phyloP scores from a whole-genome alignment of 2,329 filamentous ascomycete species.

The Cytospora piceicola region DNA sequence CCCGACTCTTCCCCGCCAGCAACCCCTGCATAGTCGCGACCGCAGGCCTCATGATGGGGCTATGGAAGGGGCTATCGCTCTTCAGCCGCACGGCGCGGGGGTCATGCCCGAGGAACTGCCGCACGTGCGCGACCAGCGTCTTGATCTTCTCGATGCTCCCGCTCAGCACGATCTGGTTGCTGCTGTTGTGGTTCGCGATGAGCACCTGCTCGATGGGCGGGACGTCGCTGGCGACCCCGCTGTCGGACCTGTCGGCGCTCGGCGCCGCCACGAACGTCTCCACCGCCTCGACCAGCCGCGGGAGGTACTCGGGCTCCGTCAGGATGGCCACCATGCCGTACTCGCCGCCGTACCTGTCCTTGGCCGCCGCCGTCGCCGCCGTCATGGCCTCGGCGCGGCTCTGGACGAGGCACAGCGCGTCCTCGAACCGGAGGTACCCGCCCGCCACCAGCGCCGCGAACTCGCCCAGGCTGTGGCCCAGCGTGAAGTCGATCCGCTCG shows the following conservation, averaged over 20 bases:
- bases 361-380: conserved; percentile 69
- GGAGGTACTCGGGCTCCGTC: conserved; percentile 79
- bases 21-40: conserved; percentile 72
- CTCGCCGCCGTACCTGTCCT: conserved; percentile 71
- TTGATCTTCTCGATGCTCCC: conserved; percentile 84
- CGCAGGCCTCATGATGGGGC: conserved; percentile 87
- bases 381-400: conserved; percentile 83
- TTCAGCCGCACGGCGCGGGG: conserved; percentile 85
- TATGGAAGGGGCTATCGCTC: conserved; percentile 89
- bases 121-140: conserved; percentile 78
- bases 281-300: conserved; percentile 71
- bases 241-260: conserved; percentile 64
- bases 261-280: conserved; percentile 74
- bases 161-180: conserved; percentile 93
- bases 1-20: conserved; percentile 62
- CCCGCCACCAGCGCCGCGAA: conserved; percentile 89
- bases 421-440: conserved; percentile 76
- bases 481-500: conserved; percentile 76
- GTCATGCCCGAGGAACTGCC: conserved; percentile 90
- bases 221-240: conserved; percentile 64
- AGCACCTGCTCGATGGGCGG: conserved; percentile 84
- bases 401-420: conserved; percentile 77
- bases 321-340: conserved; percentile 95
- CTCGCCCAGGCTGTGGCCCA: conserved; percentile 91
- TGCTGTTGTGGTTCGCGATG: conserved; percentile 93